Conservation (phyloP, 2,329 filamentous ascomycete genomes). For the Xylaria sp. region DNA sequence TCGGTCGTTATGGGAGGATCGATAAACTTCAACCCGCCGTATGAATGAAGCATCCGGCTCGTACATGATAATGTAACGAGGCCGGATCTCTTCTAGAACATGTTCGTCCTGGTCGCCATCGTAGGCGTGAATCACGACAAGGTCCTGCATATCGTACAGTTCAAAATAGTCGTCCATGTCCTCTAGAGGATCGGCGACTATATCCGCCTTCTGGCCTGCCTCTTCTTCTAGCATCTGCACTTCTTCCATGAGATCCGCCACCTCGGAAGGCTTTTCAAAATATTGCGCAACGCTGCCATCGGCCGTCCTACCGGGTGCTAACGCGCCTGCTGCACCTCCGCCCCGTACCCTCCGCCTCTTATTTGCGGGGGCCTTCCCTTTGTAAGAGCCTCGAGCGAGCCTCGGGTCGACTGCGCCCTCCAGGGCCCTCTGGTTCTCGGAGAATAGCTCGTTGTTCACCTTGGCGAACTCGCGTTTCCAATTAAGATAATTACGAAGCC, state of each 20-base stretch:
- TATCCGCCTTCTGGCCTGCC: conserved; percentile 78
- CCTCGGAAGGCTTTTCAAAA: conserved; percentile 85
- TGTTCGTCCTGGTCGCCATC: conserved; percentile 97
- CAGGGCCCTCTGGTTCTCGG: conserved; percentile 81
- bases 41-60: conserved; percentile 96
- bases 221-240: conserved; percentile 84
- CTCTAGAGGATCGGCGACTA: conserved; percentile 81
- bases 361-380: conserved; percentile 78
- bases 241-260: conserved; percentile 83
- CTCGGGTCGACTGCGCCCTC: conserved; percentile 72
- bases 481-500: conserved; percentile 83
- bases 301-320: conserved; percentile 70
- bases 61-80: conserved; percentile 98
- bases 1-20: conserved; percentile 89
- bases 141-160: conserved; percentile 88
- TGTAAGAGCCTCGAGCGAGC: conserved; percentile 58
- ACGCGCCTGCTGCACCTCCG: conserved; percentile 70
- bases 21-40: conserved; percentile 91
- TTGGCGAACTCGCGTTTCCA: conserved; percentile 93
- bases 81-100: conserved; percentile 92
- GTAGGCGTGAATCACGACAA: conserved; percentile 91
- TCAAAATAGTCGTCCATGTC: conserved; percentile 94
- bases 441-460: conserved; percentile 81
- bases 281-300: conserved; percentile 80
- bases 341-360: conserved; percentile 88